phyloP scores from a whole-genome alignment of 805 yeast genomes.

The Spathaspora passalidarum region DNA sequence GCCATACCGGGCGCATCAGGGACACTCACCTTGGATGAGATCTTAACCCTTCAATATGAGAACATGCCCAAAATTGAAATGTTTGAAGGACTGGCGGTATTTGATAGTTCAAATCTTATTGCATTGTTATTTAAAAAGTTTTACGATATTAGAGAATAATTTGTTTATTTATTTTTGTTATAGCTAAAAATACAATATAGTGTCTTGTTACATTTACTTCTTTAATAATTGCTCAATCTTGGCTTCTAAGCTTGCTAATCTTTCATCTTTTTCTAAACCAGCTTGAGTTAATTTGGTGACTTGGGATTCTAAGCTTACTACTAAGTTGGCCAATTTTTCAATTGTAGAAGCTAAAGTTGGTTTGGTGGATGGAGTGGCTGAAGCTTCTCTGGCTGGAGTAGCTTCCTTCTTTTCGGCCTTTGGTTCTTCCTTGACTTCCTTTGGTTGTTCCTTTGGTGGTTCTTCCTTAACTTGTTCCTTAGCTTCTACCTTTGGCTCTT shows the following conservation, averaged over 20 bases:
- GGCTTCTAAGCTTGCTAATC: conserved; percentile 53
- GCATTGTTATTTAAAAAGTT: conserved; percentile 73
- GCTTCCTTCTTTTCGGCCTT: conserved; percentile 11
- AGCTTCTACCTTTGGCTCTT: conserved; percentile 8
- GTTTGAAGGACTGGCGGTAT: conserved; percentile 65
- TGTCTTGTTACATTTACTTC: conserved; percentile 23
- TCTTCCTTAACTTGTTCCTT: conserved; percentile 9
- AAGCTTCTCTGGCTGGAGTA: conserved; percentile 8
- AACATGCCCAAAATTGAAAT: conserved; percentile 49
- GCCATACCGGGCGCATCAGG: conserved; percentile 59
- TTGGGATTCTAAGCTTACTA: conserved; percentile 53
- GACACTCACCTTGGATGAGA: conserved; percentile 63
- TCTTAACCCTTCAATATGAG: conserved; percentile 74
- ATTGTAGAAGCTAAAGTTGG: conserved; percentile 70
- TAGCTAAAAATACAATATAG: background rate
- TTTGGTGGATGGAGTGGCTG: conserved; percentile 29
- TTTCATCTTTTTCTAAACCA: conserved; percentile 63
- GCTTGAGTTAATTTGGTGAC: conserved; percentile 50
- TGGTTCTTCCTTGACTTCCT: conserved; percentile 6
- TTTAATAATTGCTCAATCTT: conserved; percentile 56
- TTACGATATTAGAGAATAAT: conserved; percentile 45
- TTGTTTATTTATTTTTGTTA: background rate
- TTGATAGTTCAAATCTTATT: conserved; percentile 66
- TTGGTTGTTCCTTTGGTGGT: conserved; percentile 17
- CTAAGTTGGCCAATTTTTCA: conserved; percentile 61